A percentile compares a stretch with the other conserved stretches of the same genome.
Conservation (phyloP, 768 basidiomycete species). For the Boletales sp. region DNA sequence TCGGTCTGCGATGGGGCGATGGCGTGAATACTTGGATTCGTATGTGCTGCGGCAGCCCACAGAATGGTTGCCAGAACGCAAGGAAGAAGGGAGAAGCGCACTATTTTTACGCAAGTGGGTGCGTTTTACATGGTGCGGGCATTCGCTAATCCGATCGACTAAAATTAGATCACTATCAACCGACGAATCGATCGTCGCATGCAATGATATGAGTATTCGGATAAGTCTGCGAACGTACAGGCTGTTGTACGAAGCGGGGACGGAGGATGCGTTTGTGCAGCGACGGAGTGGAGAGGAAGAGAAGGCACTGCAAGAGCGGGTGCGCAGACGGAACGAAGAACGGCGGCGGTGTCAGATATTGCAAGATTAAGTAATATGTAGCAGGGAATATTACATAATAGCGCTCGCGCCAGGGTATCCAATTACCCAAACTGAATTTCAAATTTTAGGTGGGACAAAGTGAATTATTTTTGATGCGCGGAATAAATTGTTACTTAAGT, state of each 20-base stretch:
- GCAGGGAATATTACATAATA: background rate
- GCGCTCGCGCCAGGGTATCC: background rate
- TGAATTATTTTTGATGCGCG: slow-evolving; percentile 16
- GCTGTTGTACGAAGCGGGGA: slow-evolving; percentile 61
- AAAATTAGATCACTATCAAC: slow-evolving; percentile 52
- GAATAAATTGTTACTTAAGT: slow-evolving; percentile 17
- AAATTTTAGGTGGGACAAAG: background rate
- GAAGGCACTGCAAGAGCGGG: slow-evolving; percentile 35
- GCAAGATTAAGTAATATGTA: slow-evolving; percentile 8
- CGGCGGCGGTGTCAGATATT: slow-evolving; percentile 44
- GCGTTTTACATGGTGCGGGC: slow-evolving; percentile 8
- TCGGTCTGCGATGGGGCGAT: slow-evolving; percentile 48
- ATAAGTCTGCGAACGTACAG: slow-evolving; percentile 62
- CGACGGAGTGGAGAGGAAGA: slow-evolving; percentile 31
- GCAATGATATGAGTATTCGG: slow-evolving; percentile 40
- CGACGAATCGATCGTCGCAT: slow-evolving; percentile 24
- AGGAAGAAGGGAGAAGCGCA: slow-evolving; percentile 32
- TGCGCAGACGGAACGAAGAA: slow-evolving; percentile 51
- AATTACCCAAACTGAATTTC: background rate
- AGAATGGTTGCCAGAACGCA: slow-evolving; percentile 57
- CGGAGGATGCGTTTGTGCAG: slow-evolving; percentile 55
- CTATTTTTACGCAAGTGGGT: slow-evolving; percentile 62
- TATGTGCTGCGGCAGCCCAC: slow-evolving; percentile 69
- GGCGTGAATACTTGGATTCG: slow-evolving; percentile 72
- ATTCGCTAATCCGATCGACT: slow-evolving; percentile 23